Evolutionary conservation across 164 flowering plant genomes (phyloP), one percentile per base, ranked within the genome.

Genomic region (Liquidambar formosana): DNA sequence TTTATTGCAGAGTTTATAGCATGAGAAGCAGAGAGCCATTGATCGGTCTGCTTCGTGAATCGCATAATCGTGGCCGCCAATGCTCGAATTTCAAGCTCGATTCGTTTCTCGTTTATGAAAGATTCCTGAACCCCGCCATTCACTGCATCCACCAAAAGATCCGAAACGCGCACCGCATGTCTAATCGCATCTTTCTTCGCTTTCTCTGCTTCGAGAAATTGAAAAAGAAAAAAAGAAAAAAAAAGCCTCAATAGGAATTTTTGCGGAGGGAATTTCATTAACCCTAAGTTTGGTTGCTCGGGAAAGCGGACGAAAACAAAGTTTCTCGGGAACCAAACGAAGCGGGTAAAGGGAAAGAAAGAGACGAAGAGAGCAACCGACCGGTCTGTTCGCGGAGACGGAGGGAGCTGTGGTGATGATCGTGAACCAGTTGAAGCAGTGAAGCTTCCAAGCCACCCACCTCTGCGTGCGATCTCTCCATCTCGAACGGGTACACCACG

Each of bases 11-110:
- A 73, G 79, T 91, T 91, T 19, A 90, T 44, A 0, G 97, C 61
- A 61, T 76, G 90, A 74, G 98, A 74, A 22, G 94, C 86, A 9
- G 88, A 78, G n/a, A 91, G 89, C 97, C 98, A 93, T 46, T 89
- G 93, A 80, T 93, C 84, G 33, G 92, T 89, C 73, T 87, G 96
- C 83, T 80, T 93, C 14, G 75, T 47, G 68, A 84, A 93, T 0
- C 83, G 79, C 11, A 68, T 12, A 33, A 85, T 54, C 0, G 88
- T 82, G 4, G 83, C 68, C 0, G 84, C 64, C 18, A 91, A 47
- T 0, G 94, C 76, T 51, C 93, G 81, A 54, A 84, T 90, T 75
- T 93, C 96, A 19, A 79, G 69, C 71, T 93, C 96, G 51, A 93
- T 88, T 18, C 89, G 79, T 80, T 93, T 89, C 83, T 93, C 84